Base-by-base conservation (phyloP, 192 early-diverging fungal genomes). In the Spizellomyces sp. region DNA sequence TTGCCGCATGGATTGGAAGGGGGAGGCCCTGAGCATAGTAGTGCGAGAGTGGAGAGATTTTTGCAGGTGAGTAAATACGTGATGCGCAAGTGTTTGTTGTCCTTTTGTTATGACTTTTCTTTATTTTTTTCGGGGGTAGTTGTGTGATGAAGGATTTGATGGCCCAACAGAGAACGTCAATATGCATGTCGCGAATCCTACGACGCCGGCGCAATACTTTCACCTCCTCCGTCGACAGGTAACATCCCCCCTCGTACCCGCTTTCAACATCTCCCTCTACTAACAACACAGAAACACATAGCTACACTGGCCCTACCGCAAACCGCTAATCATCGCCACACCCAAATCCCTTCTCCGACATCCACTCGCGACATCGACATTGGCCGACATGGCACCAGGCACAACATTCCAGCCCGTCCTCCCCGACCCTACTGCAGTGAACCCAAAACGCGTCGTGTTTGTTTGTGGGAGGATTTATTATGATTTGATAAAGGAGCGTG, bases 1-100 rank as follows among this genome's bases (percentile, higher is more conserved):
- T 79, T 98, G 15, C 96, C 96, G 15, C 95, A 96, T 70, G 96
- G 96, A 12, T 96, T 94, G 69, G 95, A 97, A 74, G 95, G 95
- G 60, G 93, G 92, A 5, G 96, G 96, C 1, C 95, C 96, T 12
- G 96, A 98, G 80, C 96, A 98, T 77, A 92, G 90, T 17, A 93
- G 91, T 19, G 88, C 88, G 75, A 84, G 94, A n/a, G 85, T 97
- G 15, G 96, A 98, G 80, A 87, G 96, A 15, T 98, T 95, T 85
- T 79, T 98, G 69, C 96, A 98, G 27, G 27, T 36, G 27, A 36
- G 27, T 36, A 36, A 36, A 36, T 36, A 3, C 3, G 27, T 36
- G 27, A 36, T 36, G 27, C 3, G 0, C 3, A 79, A 88, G 9
- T 58, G 27, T 36, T 36, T 72, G 9, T 17, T 48, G 17, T 43